Base-by-base conservation (phyloP, 345 rosid species). In the Triadica sebifera region DNA sequence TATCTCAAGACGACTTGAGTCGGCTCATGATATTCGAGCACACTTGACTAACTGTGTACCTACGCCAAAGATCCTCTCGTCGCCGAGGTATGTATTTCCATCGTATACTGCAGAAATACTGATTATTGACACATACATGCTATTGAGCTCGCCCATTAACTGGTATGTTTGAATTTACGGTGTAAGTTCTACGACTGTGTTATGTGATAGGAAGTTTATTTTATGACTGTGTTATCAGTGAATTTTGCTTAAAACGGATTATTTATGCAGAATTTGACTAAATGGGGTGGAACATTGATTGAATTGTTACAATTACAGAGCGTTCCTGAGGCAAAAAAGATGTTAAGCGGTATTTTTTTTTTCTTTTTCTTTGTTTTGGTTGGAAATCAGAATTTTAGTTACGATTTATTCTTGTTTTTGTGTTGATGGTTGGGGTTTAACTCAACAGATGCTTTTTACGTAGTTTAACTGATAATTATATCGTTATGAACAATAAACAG, bases 251-350 rank as follows among this genome's bases (percentile, higher is more conserved):
- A 12, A 8, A n/a, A 63, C 39, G n/a, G 37, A 20, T 15, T 52
- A 1, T 75, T 8, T 25, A 0, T 75, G 77, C 81, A 87, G 90
- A 87, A 87, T 72, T 77, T 85, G 41, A 67, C 80, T 11, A 82
- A 82, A 22, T 87, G 89, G 87, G 89, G 91, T n/a, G 87, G 81
- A 41, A 78, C 87, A 29, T 81, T 91, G 75, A 80, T 88, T n/a
- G 92, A 89, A 68, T 77, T 89, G 71, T 83, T 90, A 58, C 93
- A 89, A 71, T 86, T 81, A 73, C 89, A 88, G 70, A 74, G 25
- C 61, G 67, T 74, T 47, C 60, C 84, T 8, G 94, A 86, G 3
- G 84, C 87, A 5, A 79, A 81, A 69, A 71, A 58, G 66, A 84
- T 79, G 81, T 53, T 82, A 63, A 78, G 61, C 43, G 89, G 88